Conservation (phyloP, 495 filamentous ascomycete genomes). For the Penicillium angulare region DNA sequence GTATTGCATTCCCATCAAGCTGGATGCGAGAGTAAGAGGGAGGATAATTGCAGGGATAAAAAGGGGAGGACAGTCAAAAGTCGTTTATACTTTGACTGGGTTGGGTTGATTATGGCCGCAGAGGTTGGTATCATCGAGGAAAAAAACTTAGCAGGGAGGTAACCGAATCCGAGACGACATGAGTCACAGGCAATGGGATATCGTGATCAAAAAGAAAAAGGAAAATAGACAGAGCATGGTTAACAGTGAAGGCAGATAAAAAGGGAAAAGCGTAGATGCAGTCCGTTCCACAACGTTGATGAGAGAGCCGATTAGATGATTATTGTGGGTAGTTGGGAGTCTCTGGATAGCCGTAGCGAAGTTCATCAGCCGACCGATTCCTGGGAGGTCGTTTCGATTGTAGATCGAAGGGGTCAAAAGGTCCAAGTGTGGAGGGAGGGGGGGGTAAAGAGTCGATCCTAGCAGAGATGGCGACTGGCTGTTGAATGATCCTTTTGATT, state of each 20-base stretch:
- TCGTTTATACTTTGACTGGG: slow-evolving; percentile 37
- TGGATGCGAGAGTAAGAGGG: slow-evolving; percentile 36
- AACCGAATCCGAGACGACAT: slow-evolving; percentile 30
- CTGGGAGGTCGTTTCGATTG: slow-evolving; percentile 7
- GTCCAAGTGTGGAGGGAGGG: background rate
- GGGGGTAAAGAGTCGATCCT: slow-evolving; percentile 17
- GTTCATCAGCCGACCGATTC: slow-evolving; percentile 25
- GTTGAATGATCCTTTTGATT: slow-evolving; percentile 9
- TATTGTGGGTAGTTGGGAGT: slow-evolving; percentile 47
- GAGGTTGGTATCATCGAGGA: slow-evolving; percentile 44
- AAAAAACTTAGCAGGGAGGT: slow-evolving; percentile 32
- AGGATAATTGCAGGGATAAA: slow-evolving; percentile 27
- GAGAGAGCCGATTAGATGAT: slow-evolving; percentile 16
- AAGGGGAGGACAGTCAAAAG: slow-evolving; percentile 32
- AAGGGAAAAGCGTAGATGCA: slow-evolving; percentile 22
- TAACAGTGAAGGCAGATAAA: slow-evolving; percentile 8
- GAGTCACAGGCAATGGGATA: slow-evolving; percentile 40
- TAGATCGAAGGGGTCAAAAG: slow-evolving; percentile 14
- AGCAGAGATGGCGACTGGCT: slow-evolving; percentile 14
- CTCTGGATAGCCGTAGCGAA: slow-evolving; percentile 37
- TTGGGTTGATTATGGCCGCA: slow-evolving; percentile 32
- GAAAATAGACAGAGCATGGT: slow-evolving; percentile 5
- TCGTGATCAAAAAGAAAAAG: slow-evolving; percentile 29
- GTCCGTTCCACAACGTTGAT: slow-evolving; percentile 20
- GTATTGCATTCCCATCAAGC: slow-evolving; percentile 7